Evolutionary conservation across 2,329 filamentous ascomycete species (phyloP), one percentile per base, ranked within the genome.

Genomic region (Phoma sp.): DNA sequence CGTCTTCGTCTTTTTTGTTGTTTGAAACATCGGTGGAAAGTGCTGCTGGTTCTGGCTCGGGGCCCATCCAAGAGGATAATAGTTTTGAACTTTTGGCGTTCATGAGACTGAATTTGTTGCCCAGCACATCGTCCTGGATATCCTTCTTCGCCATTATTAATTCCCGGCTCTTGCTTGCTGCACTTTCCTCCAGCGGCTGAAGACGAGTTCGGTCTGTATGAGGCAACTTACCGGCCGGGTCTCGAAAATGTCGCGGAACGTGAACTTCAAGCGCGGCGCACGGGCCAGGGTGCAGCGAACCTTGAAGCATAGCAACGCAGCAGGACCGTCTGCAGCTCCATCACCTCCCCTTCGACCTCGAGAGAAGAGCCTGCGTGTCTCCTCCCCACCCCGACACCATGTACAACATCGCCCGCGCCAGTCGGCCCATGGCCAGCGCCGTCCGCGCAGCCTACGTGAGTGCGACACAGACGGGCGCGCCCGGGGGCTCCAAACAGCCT

Each of bases 321-420:
- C 57, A 5, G 8, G 27, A 3, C 29, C 5, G 29, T 31, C 62
- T 55, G 53, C 67, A 64, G 63, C 61, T 62, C 60, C 69, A 64
- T 57, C 63, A 56, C 49, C 58, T 57, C 60, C 48, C 57, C 54
- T 44, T 40, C 43, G 54, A 58, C 55, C 47, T 43, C 50, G 45
- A 41, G 35, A 55, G 45, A 49, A 38, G 50, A 36, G 51, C 49
- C 62, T 58, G 60, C 62, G 66, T 68, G 66, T 71, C 68, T 68
- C 50, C 68, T 68, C 50, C 55, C 43, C 61, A 52, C 19, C 60
- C 58, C 74, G 71, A 69, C 79, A 85, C 71, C 72, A 97, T 96
- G 92, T 96, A 92, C 84, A 95, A 89, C 80, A 81, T 96, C 77
- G 89, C 89, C 77, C 88, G 92, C 81, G 70, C 67, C 65, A 57